Base-by-base conservation (phyloP, 2,329 filamentous ascomycete species). In the Paraphaeosphaeria sporulosa region DNA sequence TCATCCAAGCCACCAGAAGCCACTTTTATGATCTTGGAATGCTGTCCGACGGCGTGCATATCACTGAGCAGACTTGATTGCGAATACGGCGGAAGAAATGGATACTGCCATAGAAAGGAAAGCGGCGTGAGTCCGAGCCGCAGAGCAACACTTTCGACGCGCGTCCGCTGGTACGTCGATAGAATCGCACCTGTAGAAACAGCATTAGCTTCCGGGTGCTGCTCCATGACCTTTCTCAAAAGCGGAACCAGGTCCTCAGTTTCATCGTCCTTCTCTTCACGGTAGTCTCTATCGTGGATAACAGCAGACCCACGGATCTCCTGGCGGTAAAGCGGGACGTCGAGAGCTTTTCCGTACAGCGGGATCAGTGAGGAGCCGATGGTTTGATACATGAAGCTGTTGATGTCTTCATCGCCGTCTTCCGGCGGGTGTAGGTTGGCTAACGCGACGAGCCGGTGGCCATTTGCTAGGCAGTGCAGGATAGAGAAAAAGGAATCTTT, bases 301-400 rank as follows among this genome's bases (percentile, higher is more conserved):
- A 90, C 84, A 0, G 92, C 90, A 5, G 80, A 82, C 43, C 94
- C 95, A 1, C 78, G 74, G 67, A 98, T 97, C 55, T 87, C 82
- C 68, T 89, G 87, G 21, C 95, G 89, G 78, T 95, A 97, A 1
- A 99, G 84, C 25, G 94, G 94, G 36, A 98, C 83, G 0, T 85
- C 88, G 1, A 97, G 88, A 36, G 92, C 93, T 50, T 86, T 78
- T 61, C 89, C 89, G 75, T 97, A 98, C 17, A 97, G 85, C 2
- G 94, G 93, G 59, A 98, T 90, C 19, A 97, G 83, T 59, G 88
- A 85, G 78, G 98, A 93, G 13, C 95, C 95, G 61, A 97, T 92
- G 3, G 95, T 99, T 82, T 99, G 95, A 83, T 98, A 99, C 95
- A 99, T 99, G 88, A 95, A 98, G 81, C 94, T 97, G 79, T 99